Conservation (phyloP, 441 rosid genomes). For the Pelargonium cotyledonis region DNA sequence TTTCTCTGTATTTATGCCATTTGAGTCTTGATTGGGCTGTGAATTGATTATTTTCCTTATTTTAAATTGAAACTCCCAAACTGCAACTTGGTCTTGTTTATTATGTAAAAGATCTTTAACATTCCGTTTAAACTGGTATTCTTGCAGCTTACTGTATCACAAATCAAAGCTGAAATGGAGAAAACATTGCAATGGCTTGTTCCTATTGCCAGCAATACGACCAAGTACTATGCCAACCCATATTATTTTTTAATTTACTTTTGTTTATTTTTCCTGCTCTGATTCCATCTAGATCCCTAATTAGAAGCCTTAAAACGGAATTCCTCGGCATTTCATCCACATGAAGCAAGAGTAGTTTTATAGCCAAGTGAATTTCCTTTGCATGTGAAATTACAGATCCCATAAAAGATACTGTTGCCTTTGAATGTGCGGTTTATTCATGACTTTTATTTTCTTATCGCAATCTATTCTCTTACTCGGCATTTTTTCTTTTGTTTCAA, state of each 20-base stretch:
- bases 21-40: background rate
- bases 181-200: slow-evolving; percentile 54
- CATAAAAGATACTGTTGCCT: background rate
- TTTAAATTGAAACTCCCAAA: background rate
- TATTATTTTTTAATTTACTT: background rate
- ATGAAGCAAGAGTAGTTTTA: background rate
- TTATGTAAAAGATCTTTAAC: background rate
- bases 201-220: slow-evolving; percentile 84
- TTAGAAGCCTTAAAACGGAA: background rate
- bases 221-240: slow-evolving; percentile 52
- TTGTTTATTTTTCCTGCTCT: background rate
- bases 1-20: background rate
- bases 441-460: slow-evolving; percentile 6
- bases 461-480: slow-evolving; percentile 12
- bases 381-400: background rate
- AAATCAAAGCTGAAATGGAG: slow-evolving; percentile 94
- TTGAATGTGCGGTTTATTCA: background rate
- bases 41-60: background rate
- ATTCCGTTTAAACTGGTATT: background rate
- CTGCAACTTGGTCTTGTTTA: background rate
- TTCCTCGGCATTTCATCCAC: background rate
- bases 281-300: background rate
- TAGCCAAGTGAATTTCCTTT: background rate
- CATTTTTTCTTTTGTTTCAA: too few relatives aligned
- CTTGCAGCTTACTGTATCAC: slow-evolving; percentile 61